A percentile compares a stretch with the other conserved stretches of the same genome.
Conservation (phyloP, 345 rosid species). For the Linum lewisii region DNA sequence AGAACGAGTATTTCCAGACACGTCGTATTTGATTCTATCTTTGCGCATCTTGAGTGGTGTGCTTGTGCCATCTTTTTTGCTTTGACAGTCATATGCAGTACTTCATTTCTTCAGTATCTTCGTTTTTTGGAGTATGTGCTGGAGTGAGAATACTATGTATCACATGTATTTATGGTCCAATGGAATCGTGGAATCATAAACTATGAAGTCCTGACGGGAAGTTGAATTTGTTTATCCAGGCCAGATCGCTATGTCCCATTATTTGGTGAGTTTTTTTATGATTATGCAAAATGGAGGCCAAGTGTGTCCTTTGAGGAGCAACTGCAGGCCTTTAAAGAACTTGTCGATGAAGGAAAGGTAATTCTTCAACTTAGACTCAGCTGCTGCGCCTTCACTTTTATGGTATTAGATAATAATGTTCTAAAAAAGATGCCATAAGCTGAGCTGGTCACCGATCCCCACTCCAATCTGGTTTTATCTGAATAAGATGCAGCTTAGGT, state of each 20-base stretch:
- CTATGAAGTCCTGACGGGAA: background rate
- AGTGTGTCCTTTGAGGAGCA: slow-evolving; percentile 74
- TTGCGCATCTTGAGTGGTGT: too few species aligned
- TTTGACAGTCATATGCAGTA: background rate
- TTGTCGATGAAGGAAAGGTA: slow-evolving; percentile 88
- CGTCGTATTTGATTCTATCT: too few species aligned
- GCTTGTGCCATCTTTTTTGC: too few species aligned
- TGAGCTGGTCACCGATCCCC: background rate
- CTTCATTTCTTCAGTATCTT: background rate
- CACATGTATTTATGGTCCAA: background rate
- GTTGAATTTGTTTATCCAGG: slow-evolving; percentile 32
- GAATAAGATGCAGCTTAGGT: background rate
- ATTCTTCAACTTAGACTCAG: slow-evolving; percentile 4
- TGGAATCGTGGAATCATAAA: background rate
- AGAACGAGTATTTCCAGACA: too few species aligned
- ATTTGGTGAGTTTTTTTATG: slow-evolving; percentile 59
- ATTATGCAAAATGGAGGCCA: slow-evolving; percentile 68
- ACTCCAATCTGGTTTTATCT: background rate
- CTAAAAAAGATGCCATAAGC: background rate
- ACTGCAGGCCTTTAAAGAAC: slow-evolving; percentile 67
- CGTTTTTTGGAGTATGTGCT: background rate
- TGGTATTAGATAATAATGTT: background rate
- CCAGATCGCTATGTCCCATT: slow-evolving; percentile 93
- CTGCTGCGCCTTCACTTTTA: background rate
- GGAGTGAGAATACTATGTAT: background rate